These are phyloP conservation scores for Gloeophyllum trabeum DNA, from an alignment of 768 basidiomycete species.

Conservation along the genomic window DNA sequence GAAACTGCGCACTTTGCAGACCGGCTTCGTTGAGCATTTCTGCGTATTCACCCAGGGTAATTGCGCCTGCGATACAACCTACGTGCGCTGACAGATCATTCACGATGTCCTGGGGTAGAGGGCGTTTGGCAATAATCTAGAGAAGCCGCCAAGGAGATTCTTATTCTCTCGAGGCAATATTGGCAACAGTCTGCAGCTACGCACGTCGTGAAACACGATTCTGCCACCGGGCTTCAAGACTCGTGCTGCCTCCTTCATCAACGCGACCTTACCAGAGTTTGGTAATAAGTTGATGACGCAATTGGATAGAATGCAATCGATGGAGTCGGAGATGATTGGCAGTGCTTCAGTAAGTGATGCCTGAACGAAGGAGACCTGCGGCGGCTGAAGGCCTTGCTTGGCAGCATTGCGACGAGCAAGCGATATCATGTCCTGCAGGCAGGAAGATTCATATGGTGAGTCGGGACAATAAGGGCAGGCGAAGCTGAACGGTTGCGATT, in stretches of 20 bases:
- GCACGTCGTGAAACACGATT: slow-evolving; percentile 39
- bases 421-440: slow-evolving; percentile 35
- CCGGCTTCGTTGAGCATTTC: background rate
- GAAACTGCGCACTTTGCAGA: background rate
- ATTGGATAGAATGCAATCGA: slow-evolving; percentile 48
- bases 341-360: slow-evolving; percentile 28
- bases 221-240: slow-evolving; percentile 47
- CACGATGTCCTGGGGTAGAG: slow-evolving; percentile 28
- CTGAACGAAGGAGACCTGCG: slow-evolving; percentile 37
- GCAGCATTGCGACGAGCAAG: slow-evolving; percentile 34
- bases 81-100: slow-evolving; percentile 29
- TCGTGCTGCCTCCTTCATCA: slow-evolving; percentile 34
- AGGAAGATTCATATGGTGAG: background rate
- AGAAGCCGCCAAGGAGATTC: background rate
- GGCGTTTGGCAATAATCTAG: slow-evolving; percentile 36
- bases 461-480: background rate
- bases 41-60: slow-evolving; percentile 26
- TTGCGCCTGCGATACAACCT: slow-evolving; percentile 36
- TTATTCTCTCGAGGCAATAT: background rate
- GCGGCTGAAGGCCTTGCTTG: slow-evolving; percentile 28
- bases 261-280: slow-evolving; percentile 23
- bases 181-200: slow-evolving; percentile 4
- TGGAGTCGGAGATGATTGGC: slow-evolving; percentile 33
- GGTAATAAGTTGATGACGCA: slow-evolving; percentile 45
- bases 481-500: background rate